Evolutionary conservation across 1,284 basidiomycete genomes (phyloP), one percentile per base, ranked within the genome.

Genomic region (Boletus semigastroideus): DNA sequence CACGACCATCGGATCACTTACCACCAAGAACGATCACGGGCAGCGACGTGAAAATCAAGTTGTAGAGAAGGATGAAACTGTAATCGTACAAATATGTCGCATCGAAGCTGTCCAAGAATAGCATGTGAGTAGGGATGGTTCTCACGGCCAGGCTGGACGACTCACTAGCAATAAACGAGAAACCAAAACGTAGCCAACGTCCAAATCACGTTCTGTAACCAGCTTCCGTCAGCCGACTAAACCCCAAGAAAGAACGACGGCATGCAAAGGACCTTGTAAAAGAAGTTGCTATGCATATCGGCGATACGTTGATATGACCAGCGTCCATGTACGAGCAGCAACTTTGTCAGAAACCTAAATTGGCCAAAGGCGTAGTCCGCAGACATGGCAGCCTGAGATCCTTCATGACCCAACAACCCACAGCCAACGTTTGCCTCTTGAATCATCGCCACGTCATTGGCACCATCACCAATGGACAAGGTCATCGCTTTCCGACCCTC

Each of bases 351-450:
- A 77, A 89, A 98, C 49, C 95, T 79, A 78, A 99, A 99, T 67
- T 98, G 96, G 2, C 94, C 95, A 73, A 98, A 95, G 1, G 95
- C 95, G 62, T 98, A 98, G 71, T 98, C 96, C 14, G 96, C 94
- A 20, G 94, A 97, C 94, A 98, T 98, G 41, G 95, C 94, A 22
- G 96, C 96, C 71, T 99, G 96, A 20, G 94, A 95, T 49, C 96
- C 96, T 70, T 99, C 96, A 42, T 96, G 82, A 48, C 96, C 96
- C 56, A 94, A 85, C 25, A 98, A 78, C 25, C 96, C 96, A 63
- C 95, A 94, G 6, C 96, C 96, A 59, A 97, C 87, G 69, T 98
- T 96, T 33, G 96, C 96, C 66, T 98, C 95, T 70, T 99, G 96
- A 59, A 99, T 99, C 93, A 96, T 96, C 5, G 92, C 92, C 11